Evolutionary conservation across 345 rosid genomes (phyloP), one percentile per base, ranked within the genome.

Genomic region (Tarenaya hassleriana): DNA sequence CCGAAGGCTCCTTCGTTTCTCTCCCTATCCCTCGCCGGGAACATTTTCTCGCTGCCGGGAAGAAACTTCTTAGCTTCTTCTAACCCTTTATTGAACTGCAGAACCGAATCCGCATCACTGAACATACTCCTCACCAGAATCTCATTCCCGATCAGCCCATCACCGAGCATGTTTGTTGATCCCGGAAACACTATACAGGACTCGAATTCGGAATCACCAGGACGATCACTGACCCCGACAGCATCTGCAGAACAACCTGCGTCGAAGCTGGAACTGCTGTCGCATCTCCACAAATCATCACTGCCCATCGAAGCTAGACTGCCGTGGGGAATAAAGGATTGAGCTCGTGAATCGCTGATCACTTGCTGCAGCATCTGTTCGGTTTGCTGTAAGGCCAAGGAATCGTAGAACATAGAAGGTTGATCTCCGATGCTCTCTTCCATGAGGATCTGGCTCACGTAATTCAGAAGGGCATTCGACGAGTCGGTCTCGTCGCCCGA

Each of bases 21-120:
- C 2, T 24, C 29, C 29, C 29, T 24, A 24, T 24, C 29, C 29
- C 29, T 24, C 2, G 5, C 29, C 29, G 29, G 3, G 5, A 24
- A 24, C 16, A 44, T 15, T 34, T 2, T 19, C 24, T 56, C 59
- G 51, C 43, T 52, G 43, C 75, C 75, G 5, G 90, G 95, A 69
- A 89, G 81, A 43, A 89, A 81, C 63, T 68, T 86, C 31, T 73
- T 73, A 55, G 95, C 95, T 75, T 83, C 97, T 40, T 64, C 69
- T 35, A 57, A 20, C 4, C 69, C 69, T 57, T 52, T 64, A 41
- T 47, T 57, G 9, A 64, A 64, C 63, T 57, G 63, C 11, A 35
- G 1, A 14, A 74, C 50, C 14, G 84, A 81, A 1, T 86, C 82
- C 1, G 44, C 47, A 24, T 79, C 65, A 34, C 73, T 77, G 52